Percentiles rank a stretch among this genome's conserved stretches.
Evolutionary conservation across 78 protist species (phyloP).

Genomic region (Bodo saltans): DNA sequence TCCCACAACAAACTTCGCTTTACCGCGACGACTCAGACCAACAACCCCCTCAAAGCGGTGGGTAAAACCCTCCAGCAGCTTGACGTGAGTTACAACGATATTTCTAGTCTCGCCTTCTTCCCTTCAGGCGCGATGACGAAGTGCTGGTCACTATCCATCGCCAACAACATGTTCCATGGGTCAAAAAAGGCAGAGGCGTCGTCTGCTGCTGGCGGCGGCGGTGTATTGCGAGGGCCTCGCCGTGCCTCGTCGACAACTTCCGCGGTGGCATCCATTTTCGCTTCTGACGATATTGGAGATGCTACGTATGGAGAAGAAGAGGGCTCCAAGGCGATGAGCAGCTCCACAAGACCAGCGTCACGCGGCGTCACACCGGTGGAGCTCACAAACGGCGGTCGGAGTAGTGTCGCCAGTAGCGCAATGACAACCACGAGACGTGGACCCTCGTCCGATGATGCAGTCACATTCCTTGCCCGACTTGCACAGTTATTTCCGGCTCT

Average conservation of each 20-base stretch:
- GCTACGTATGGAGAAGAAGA: too few species aligned
- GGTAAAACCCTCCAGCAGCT: not conserved
- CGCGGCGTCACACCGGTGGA: not conserved
- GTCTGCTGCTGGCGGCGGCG: not conserved
- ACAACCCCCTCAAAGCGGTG: not conserved
- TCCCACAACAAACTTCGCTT: not conserved
- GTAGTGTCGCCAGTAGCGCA: not conserved
- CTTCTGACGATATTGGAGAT: not conserved
- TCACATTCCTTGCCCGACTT: not conserved
- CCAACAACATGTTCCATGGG: not conserved
- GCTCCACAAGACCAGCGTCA: too few species aligned
- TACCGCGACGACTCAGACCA: not conserved
- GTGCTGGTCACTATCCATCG: not conserved
- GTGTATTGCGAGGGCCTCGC: too few species aligned
- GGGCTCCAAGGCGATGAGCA: too few species aligned
- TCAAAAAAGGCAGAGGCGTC: too few species aligned
- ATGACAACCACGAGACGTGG: not conserved
- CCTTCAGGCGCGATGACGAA: not conserved
- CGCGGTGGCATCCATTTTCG: too few species aligned
- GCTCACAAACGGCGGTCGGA: not conserved
- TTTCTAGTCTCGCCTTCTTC: not conserved
- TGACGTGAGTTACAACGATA: not conserved
- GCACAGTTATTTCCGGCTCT: not conserved
- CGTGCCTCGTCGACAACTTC: not conserved
- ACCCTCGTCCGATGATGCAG: not conserved